Evolutionary conservation across 1,284 basidiomycete genomes (phyloP), one percentile per base, ranked within the genome.

Genomic region (Marasmius oreades): DNA sequence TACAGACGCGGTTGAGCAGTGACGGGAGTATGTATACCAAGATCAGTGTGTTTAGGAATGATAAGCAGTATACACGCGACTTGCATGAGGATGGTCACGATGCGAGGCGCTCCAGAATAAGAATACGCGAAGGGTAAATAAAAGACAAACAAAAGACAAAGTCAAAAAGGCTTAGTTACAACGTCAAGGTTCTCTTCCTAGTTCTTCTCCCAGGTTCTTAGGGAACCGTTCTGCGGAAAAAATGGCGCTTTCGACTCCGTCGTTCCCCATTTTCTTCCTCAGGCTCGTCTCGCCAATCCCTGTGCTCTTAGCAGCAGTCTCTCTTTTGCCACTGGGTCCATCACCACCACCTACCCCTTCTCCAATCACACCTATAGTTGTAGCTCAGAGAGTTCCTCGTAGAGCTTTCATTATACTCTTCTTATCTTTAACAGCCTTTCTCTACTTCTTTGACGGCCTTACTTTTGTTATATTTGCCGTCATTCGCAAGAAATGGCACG

Each of bases 401-500:
- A 82, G 87, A 57, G 79, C 80, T 52, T 71, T 85, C 61, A 90
- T 93, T 68, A 77, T 92, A 55, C 70, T 76, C 53, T 74, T 92
- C 62, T 77, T 93, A 53, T 82, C 85, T 55, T 75, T 92, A 52
- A 66, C 85, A 70, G 85, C 94, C 75, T 62, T 95, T 73, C 78
- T 94, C 70, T 85, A 92, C 81, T 82, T 99, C 76, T 74, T 94
- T 73, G 81, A 99, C 80, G 79, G 95, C 55, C 72, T 88, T 51
- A 75, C 84, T 7, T 86, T 89, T 64, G 81, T 86, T 51, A 69
- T 82, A 22, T 79, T 79, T 64, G 81, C 85, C 23, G 77, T 92
- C 45, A 64, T 92, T 59, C 73, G 77, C 63, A 83, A 85, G 63
- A 62, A 75, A 18, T 92, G 90, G 90, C 80, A 76, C 10, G 73